Evolutionary conservation across 495 filamentous ascomycete species (phyloP), one percentile per base, ranked within the genome.

Genomic region (Hypoxylon perforatum): DNA sequence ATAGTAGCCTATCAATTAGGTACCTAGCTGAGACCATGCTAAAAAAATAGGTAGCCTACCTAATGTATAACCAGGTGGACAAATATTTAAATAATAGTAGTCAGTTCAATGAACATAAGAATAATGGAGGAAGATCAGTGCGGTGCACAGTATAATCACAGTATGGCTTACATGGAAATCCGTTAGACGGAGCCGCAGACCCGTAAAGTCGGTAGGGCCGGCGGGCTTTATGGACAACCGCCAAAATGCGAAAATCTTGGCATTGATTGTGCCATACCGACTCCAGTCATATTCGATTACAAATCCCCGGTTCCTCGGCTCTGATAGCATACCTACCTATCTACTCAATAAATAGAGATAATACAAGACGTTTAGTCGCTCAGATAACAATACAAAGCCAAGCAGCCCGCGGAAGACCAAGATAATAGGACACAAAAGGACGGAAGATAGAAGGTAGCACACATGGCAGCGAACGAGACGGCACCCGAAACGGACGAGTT

Each of bases 401-500:
- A n/a, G 1, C 39, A 42, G 15, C 39, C 39, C 9, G 1, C 8
- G 2, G 8, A 28, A 28, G 25, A 28, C 25, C 25, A 3, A 28
- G 25, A 7, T 28, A 28, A 15, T 3, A 17, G 39, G 15, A n/a
- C 12, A 38, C 9, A 11, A 10, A 38, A 38, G 9, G 35, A 38
- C 3, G 12, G 14, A 61, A 11, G 19, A 46, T 3, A 3, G 33
- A 51, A 41, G 21, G 15, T 22, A 33, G 42, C 42, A 38, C 23
- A 36, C 1, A 74, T 72, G 71, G 45, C 72, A 55, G 54, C 22
- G 57, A 50, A 73, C 48, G 71, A 30, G 5, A 17, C 68, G 14
- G n/a, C 46, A n/a, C 54, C 63, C 21, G 55, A 64, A 14, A 38
- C 60, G 30, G 73, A 53, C 76, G 69, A 92, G 68, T 91, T 94